Conservation (phyloP, 2,329 filamentous ascomycete genomes). For the Clonostachys chloroleuca region DNA sequence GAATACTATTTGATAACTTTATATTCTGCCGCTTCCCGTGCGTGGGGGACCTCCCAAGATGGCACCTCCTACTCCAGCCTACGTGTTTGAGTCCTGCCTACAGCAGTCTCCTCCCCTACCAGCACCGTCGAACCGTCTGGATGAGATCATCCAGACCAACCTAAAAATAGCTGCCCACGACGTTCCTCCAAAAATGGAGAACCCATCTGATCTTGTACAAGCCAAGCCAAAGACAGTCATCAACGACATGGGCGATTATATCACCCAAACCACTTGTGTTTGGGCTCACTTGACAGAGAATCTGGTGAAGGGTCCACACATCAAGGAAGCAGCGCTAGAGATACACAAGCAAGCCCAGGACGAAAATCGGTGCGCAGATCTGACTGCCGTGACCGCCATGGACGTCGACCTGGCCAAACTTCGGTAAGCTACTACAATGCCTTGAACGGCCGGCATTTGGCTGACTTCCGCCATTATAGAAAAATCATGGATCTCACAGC, state of each 20-base stretch:
- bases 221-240: constrained; percentile 17
- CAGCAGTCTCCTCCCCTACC: background rate
- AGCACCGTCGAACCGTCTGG: constrained; percentile 9
- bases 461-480: constrained; percentile 10
- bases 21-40: no score
- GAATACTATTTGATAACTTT: no score
- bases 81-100: constrained; percentile 21
- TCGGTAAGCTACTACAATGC: constrained; percentile 15
- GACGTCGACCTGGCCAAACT: constrained; percentile 25
- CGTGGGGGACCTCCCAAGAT: background rate
- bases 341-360: constrained; percentile 17
- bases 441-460: background rate
- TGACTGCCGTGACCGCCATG: constrained; percentile 17
- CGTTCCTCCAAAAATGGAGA: constrained; percentile 13
- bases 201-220: constrained; percentile 2
- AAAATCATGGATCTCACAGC: constrained; percentile 25
- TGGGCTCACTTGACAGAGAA: constrained; percentile 24
- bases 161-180: constrained; percentile 7
- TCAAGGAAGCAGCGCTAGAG: constrained; percentile 16
- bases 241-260: constrained; percentile 26
- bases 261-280: constrained; percentile 23
- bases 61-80: constrained; percentile 15
- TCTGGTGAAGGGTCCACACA: constrained; percentile 23
- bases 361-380: constrained; percentile 17
- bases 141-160: constrained; percentile 18